Evolutionary conservation across 2,329 filamentous ascomycete species (phyloP).

Genomic region (Sclerotinia sclerotiorum): DNA sequence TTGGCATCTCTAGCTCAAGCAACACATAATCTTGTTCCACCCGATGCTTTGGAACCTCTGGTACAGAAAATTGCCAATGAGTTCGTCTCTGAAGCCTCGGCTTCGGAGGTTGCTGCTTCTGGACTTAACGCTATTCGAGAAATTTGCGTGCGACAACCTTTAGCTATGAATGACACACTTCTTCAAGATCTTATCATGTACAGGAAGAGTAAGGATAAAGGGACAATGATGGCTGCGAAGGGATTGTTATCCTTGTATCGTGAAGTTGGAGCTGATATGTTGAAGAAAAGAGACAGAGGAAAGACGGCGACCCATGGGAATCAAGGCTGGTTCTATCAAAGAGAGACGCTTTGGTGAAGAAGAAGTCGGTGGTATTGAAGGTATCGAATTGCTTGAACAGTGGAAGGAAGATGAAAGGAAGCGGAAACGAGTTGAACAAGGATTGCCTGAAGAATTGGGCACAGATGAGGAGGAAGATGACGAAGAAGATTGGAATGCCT

Average conservation of each 20-base stretch:
- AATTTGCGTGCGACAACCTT: constrained; percentile 85
- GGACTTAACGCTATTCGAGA: constrained; percentile 94
- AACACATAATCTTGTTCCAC: constrained; percentile 86
- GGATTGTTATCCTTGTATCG: constrained; percentile 87
- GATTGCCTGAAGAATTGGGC: constrained; percentile 60
- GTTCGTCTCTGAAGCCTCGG: constrained; percentile 93
- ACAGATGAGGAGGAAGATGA: constrained; percentile 56
- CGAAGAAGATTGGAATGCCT: constrained; percentile 36
- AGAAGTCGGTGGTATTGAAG: constrained; percentile 78
- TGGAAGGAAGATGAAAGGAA: constrained; percentile 91
- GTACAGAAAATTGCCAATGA: constrained; percentile 97
- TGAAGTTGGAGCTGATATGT: constrained; percentile 84
- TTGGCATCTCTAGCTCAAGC: constrained; percentile 89
- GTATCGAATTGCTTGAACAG: constrained; percentile 83
- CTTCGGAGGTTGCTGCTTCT: constrained; percentile 85
- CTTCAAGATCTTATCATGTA: constrained; percentile 95
- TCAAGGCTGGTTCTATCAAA: constrained; percentile 73
- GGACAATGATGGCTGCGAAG: constrained; percentile 97
- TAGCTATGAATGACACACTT: constrained; percentile 96
- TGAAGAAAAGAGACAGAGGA: constrained; percentile 86
- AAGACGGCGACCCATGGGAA: constrained; percentile 85
- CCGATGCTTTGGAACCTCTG: constrained; percentile 86
- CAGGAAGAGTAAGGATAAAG: constrained; percentile 96
- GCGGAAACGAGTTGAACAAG: constrained; percentile 68
- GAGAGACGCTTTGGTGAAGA: constrained; percentile 83